Conservation (phyloP, 192 early-diverging fungal genomes). For the Podila clonocystis region DNA sequence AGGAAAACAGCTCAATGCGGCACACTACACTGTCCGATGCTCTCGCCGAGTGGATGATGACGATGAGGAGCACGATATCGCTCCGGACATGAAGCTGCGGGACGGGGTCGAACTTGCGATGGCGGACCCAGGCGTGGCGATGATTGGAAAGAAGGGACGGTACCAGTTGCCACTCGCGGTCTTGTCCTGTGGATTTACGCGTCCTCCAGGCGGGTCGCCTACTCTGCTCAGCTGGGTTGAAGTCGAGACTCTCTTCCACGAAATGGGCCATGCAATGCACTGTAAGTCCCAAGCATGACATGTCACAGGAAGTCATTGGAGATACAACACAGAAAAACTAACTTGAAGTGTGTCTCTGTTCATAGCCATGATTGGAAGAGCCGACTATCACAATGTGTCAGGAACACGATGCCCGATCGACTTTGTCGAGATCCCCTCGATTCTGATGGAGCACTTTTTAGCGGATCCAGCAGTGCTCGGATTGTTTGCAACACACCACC, state of each 20-base stretch:
- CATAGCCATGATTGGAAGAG: constrained; percentile 86
- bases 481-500: constrained; percentile 79
- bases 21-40: constrained; percentile 96
- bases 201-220: constrained; percentile 58
- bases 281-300: constrained; percentile 51
- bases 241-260: constrained; percentile 97
- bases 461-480: constrained; percentile 75
- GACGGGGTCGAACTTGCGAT: constrained; percentile 47
- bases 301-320: too few relatives aligned
- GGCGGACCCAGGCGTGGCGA: constrained; percentile 41
- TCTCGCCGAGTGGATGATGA: constrained; percentile 90
- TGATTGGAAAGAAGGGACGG: constrained; percentile 51
- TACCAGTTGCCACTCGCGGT: constrained; percentile 81
- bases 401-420: constrained; percentile 95
- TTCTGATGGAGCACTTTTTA: constrained; percentile 94
- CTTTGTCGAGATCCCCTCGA: constrained; percentile 98
- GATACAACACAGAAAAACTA: neutral
- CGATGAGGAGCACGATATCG: constrained; percentile 56
- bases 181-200: constrained; percentile 77
- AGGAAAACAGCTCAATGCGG: constrained; percentile 84
- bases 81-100: constrained; percentile 35
- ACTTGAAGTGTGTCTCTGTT: neutral
- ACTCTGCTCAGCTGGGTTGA: constrained; percentile 79
- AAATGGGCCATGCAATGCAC: constrained; percentile 99
- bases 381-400: constrained; percentile 96